A percentile compares a stretch with the other conserved stretches of the same genome.
These are phyloP conservation scores for Colletotrichum liaoningense DNA, from an alignment of 2,329 filamentous ascomycete species.

Conservation along the genomic window DNA sequence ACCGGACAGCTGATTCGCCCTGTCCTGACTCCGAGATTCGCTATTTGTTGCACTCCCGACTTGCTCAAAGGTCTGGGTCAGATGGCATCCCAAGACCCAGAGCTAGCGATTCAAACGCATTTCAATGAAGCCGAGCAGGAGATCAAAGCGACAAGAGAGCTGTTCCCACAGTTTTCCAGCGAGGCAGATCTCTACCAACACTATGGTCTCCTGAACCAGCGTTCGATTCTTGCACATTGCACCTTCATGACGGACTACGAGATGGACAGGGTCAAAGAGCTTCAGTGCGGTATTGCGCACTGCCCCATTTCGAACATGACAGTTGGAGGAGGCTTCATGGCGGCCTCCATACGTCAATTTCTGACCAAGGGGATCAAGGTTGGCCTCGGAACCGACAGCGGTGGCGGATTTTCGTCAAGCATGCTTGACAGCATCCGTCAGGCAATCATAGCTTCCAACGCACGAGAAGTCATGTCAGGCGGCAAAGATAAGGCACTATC, in stretches of 20 bases:
- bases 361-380: conserved; percentile 70
- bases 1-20: conserved; percentile 55
- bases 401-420: conserved; percentile 70
- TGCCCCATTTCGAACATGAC: conserved; percentile 75
- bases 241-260: conserved; percentile 71
- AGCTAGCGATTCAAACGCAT: conserved; percentile 72
- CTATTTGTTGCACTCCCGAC: conserved; percentile 67
- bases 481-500: conserved; percentile 58
- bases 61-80: conserved; percentile 67
- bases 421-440: conserved; percentile 70
- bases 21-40: conserved; percentile 70
- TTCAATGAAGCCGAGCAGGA: conserved; percentile 75
- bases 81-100: conserved; percentile 59
- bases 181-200: conserved; percentile 70
- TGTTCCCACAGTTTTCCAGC: conserved; percentile 67
- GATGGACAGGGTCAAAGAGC: conserved; percentile 55
- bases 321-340: conserved; percentile 71
- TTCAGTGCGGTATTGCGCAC: conserved; percentile 70
- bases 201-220: conserved; percentile 64
- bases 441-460: conserved; percentile 66
- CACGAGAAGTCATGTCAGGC: conserved; percentile 53
- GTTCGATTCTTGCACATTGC: conserved; percentile 75
- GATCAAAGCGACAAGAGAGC: conserved; percentile 61
- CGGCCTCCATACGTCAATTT: conserved; percentile 68
- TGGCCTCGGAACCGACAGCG: conserved; percentile 74